Evolutionary conservation across 768 basidiomycete species (phyloP).

Genomic region (Leccinum broughii): DNA sequence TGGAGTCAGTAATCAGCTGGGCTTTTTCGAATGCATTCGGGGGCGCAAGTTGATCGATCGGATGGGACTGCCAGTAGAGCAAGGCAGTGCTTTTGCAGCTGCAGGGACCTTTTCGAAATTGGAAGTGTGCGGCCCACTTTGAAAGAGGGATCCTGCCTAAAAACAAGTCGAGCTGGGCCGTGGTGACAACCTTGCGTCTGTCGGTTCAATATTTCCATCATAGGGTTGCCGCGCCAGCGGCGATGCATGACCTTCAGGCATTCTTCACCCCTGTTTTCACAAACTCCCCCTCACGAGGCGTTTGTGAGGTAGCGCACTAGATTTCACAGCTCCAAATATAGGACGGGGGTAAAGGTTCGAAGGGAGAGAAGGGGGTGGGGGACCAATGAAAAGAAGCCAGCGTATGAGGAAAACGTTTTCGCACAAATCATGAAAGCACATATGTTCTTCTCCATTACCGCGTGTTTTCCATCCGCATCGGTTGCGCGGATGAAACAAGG

Average conservation of each 20-base stretch:
- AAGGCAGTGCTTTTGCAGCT: slow-evolving; percentile 11
- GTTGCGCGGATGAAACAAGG: slow-evolving; percentile 25
- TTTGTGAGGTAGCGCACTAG: slow-evolving; percentile 20
- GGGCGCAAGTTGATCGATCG: slow-evolving; percentile 5
- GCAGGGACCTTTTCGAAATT: slow-evolving; percentile 1
- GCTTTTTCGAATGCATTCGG: slow-evolving; percentile 2
- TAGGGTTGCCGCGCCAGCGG: not conserved
- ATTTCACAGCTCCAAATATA: not conserved
- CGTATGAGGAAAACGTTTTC: not conserved
- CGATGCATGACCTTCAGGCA: not conserved
- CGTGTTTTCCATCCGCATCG: slow-evolving; percentile 8
- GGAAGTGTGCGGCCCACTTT: not conserved
- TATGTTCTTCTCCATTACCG: not conserved
- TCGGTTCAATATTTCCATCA: not conserved
- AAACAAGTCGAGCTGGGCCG: not conserved
- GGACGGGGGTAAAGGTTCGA: not conserved
- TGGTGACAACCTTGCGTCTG: not conserved
- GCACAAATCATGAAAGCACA: not conserved
- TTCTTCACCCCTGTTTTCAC: slow-evolving; percentile 3
- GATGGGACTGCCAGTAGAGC: not conserved
- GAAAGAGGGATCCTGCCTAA: not conserved
- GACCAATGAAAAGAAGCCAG: not conserved
- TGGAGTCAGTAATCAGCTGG: not conserved
- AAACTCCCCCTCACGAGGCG: slow-evolving; percentile 18
- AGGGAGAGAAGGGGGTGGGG: not conserved